Base-by-base conservation (phyloP, 1,284 basidiomycete species). In the Athelia sp. region DNA sequence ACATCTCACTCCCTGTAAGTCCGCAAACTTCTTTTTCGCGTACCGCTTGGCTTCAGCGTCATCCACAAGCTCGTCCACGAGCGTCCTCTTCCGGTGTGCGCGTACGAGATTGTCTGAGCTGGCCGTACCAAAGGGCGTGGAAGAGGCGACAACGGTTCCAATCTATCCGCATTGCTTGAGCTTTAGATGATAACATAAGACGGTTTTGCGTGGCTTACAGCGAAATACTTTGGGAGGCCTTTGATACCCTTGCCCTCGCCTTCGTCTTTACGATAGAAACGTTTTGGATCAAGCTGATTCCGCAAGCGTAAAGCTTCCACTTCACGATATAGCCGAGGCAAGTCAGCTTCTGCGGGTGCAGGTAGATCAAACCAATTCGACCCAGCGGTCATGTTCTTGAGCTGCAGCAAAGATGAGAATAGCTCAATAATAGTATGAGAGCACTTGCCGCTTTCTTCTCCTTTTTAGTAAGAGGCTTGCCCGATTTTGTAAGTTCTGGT, bases 261-360 rank as follows among this genome's bases (percentile, higher is more conserved):
- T 49, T 85, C 81, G 46, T 91, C 89, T 61, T 86, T 90, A 50
- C 81, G 72, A 73, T 98, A 95, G 74, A 98, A 98, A 29, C 94
- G 78, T 68, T 98, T 99, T 6, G 96, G 95, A 62, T 99, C 96
- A 31, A 99, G 78, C 50, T 94, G 88, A 63, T 96, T 96, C 44
- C 90, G 84, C 47, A 99, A 73, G 19, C 93, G 83, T 47, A 98
- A 74, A 1, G 96, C 93, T 66, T 98, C 93, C 31, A 98, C 90
- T 71, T 99, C 95, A 50, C 90, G 84, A 61, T 93, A 78, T 55
- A 98, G 76, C 50, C 88, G 81, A 29, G 92, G 90, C 4, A 94
- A 73, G 52, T 93, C 83, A 9, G 88, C 81, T 50, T 87, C 84
- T 18, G 84, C 71, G 19, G 93, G 90, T 4, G 91, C 82, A 24